Evolutionary conservation across 345 rosid genomes (phyloP).

Genomic region (Noccaea bulbosa): DNA sequence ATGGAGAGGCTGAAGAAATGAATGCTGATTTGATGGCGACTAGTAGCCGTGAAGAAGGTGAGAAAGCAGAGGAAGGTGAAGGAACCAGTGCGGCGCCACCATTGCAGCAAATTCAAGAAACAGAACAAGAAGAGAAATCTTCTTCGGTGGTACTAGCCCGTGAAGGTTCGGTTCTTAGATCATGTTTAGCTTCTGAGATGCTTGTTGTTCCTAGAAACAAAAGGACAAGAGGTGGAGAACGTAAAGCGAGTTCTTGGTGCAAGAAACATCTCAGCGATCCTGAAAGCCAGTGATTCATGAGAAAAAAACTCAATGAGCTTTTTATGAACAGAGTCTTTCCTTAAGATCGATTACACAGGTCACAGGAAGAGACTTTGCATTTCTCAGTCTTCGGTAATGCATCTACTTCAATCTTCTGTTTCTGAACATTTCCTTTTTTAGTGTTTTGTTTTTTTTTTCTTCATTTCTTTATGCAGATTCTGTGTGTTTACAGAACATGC

Average conservation of each 20-base stretch:
- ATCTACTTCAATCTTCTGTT: conserved; percentile 2
- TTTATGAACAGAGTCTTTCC: conserved; percentile 15
- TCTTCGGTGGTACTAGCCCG: conserved; percentile 29
- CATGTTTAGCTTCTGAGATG: conserved; percentile 74
- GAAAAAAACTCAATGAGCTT: conserved; percentile 5
- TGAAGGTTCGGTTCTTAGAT: conserved; percentile 53
- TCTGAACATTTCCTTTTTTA: conserved; percentile 12
- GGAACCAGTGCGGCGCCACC: conserved; percentile 54
- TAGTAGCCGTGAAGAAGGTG: conserved; percentile 47
- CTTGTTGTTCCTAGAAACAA: conserved; percentile 73
- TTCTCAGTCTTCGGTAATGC: not conserved
- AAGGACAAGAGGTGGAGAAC: conserved; percentile 79
- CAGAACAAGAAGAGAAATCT: conserved; percentile 35
- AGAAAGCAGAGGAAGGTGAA: conserved; percentile 64
- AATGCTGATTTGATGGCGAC: conserved; percentile 45
- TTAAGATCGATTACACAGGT: not conserved
- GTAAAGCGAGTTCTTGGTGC: conserved; percentile 82
- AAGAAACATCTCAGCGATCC: conserved; percentile 66
- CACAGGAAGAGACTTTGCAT: not conserved
- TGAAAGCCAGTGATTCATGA: conserved; percentile 60
- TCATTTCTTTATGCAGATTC: conserved; percentile 2
- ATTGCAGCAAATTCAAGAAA: conserved; percentile 47
- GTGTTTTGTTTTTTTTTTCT: not conserved
- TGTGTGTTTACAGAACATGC: conserved; percentile 27
- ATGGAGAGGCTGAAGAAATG: conserved; percentile 61